phyloP scores from a whole-genome alignment of 1,284 basidiomycete species.

The Leccinum fuscescens region DNA sequence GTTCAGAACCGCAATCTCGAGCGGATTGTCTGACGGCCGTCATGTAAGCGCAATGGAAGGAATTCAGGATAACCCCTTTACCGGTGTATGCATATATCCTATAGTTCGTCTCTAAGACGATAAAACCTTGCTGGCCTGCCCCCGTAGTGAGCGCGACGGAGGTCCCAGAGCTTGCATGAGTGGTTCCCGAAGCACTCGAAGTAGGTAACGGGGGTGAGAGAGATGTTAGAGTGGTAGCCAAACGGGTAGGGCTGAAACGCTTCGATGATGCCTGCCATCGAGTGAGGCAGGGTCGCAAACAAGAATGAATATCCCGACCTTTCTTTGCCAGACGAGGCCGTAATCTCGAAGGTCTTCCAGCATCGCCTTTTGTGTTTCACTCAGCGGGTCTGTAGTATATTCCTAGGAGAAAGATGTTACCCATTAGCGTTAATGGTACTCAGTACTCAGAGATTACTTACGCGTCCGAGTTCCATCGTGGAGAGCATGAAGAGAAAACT shows the following conservation, averaged over 20 bases:
- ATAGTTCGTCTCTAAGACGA: constrained; percentile 98
- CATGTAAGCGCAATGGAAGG: constrained; percentile 17
- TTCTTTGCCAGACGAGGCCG: constrained; percentile 86
- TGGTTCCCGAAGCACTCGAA: constrained; percentile 48
- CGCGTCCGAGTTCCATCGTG: constrained; percentile 87
- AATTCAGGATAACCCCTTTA: constrained; percentile 34
- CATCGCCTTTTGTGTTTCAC: constrained; percentile 82
- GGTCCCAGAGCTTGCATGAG: constrained; percentile 17
- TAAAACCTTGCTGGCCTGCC: constrained; percentile 77
- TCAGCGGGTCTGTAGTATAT: constrained; percentile 84
- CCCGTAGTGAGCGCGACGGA: constrained; percentile 40
- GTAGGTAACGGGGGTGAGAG: constrained; percentile 72
- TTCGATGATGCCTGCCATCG: constrained; percentile 57
- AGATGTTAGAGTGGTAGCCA: constrained; percentile 91
- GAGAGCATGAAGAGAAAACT: constrained; percentile 95
- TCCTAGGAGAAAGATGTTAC: constrained; percentile 49
- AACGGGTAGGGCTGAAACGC: constrained; percentile 92
- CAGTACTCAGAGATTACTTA: constrained; percentile 36
- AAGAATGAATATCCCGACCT: constrained; percentile 40
- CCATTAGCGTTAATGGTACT: neutral
- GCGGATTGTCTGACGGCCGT: constrained; percentile 72
- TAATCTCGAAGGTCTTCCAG: constrained; percentile 92
- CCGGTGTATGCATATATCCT: constrained; percentile 97
- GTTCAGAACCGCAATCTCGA: constrained; percentile 95
- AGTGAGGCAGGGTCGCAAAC: constrained; percentile 8